A percentile compares a stretch with the other conserved stretches of the same genome.
These are phyloP conservation scores for Blepharisma undulans DNA, from an alignment of 169 alveolate genomes.

Conservation along the genomic window DNA sequence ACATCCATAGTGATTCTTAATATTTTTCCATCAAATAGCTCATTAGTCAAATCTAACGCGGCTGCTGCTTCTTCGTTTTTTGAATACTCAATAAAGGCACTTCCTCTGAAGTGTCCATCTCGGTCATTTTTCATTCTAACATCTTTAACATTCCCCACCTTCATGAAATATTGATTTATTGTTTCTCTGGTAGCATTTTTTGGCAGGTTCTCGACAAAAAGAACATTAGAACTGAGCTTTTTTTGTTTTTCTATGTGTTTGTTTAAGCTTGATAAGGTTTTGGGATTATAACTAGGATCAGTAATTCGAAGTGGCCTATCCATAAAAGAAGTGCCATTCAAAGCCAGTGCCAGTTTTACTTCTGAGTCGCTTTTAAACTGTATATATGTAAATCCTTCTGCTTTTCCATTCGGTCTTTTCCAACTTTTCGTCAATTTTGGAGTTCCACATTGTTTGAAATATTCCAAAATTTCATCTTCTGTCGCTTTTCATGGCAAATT, in stretches of 20 bases:
- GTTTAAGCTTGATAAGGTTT: not conserved
- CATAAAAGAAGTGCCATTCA: not conserved
- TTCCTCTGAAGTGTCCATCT: constrained; percentile 78
- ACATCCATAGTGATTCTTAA: constrained; percentile 65
- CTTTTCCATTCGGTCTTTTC: not conserved
- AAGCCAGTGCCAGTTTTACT: not conserved
- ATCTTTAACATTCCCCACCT: constrained; percentile 68
- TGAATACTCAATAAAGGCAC: constrained; percentile 77
- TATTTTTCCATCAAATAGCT: constrained; percentile 65
- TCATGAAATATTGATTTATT: constrained; percentile 62
- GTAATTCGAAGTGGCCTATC: not conserved
- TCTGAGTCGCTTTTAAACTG: not conserved
- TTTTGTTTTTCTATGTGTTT: not conserved
- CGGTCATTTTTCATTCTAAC: constrained; percentile 65
- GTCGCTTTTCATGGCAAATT: not conserved
- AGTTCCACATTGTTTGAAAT: not conserved
- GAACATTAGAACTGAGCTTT: not conserved
- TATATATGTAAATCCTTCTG: not conserved
- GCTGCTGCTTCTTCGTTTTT: constrained; percentile 60
- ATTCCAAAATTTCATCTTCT: not conserved
- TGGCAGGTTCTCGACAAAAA: constrained; percentile 78
- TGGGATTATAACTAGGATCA: not conserved
- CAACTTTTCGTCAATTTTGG: not conserved
- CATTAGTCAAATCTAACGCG: constrained; percentile 68
- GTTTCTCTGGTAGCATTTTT: constrained; percentile 56